Percentiles rank a stretch among this genome's conserved stretches.
These are phyloP conservation scores for Kluyveromyces siamensis DNA, from an alignment of 805 yeast species.

Conservation along the genomic window DNA sequence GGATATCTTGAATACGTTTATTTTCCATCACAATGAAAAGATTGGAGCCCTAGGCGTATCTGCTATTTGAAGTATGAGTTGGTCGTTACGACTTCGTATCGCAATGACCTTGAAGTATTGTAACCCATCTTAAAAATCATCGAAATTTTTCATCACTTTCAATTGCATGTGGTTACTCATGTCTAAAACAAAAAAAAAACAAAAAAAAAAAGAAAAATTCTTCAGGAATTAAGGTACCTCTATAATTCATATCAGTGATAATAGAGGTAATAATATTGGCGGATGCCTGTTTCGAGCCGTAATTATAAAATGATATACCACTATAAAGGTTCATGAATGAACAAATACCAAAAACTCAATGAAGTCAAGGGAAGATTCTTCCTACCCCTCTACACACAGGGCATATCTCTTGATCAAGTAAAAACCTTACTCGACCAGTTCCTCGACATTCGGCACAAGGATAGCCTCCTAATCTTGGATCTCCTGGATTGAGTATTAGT, in stretches of 20 bases:
- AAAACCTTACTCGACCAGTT: conserved; percentile 43
- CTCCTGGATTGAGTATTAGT: conserved; percentile 59
- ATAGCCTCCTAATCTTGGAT: conserved; percentile 65
- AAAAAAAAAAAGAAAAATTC: not conserved
- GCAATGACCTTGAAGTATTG: too few relatives aligned
- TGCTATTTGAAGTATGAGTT: not conserved
- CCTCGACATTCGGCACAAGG: conserved; percentile 71
- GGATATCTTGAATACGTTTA: conserved; percentile 7
- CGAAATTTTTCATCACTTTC: conserved; percentile 1
- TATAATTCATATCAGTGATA: too few relatives aligned
- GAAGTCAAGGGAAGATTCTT: conserved; percentile 28
- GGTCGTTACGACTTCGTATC: not conserved
- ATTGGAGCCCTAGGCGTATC: not conserved
- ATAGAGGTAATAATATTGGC: not conserved
- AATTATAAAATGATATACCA: not conserved
- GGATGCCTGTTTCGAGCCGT: not conserved
- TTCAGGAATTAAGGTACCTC: not conserved
- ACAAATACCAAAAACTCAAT: not conserved
- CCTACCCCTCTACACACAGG: conserved; percentile 63
- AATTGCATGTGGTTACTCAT: not conserved
- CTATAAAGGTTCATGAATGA: not conserved
- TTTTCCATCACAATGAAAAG: conserved; percentile 5
- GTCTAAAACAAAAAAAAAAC: not conserved
- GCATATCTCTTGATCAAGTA: conserved; percentile 56
- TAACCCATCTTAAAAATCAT: conserved; percentile 5